Evolutionary conservation across 306 rosid genomes (phyloP).

Genomic region (Dryas octopetala): DNA sequence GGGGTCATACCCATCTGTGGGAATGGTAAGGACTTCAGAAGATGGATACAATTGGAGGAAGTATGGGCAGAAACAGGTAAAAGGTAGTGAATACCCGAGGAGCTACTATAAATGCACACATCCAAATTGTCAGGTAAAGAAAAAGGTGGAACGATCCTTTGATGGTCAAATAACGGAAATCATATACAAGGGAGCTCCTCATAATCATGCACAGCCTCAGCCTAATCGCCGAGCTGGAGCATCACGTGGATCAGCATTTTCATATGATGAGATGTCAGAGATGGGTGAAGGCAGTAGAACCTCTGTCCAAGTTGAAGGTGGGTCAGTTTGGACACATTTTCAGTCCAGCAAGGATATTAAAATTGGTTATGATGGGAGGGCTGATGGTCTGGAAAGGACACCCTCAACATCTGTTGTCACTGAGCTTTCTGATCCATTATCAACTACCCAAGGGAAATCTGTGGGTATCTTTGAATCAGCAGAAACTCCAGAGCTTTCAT

Average conservation of each 20-base stretch:
- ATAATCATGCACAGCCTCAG: constrained; percentile 70
- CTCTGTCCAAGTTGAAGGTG: constrained; percentile 44
- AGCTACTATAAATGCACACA: constrained; percentile 88
- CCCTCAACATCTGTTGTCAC: constrained; percentile 57
- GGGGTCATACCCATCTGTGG: constrained; percentile 40
- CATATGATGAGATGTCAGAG: constrained; percentile 50
- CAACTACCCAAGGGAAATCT: constrained; percentile 47
- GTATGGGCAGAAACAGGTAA: constrained; percentile 94
- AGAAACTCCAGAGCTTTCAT: constrained; percentile 66
- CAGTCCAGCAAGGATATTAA: constrained; percentile 45
- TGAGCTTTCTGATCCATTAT: constrained; percentile 56
- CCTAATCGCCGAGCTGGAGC: constrained; percentile 48
- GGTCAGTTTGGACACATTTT: constrained; percentile 48
- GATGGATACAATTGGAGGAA: constrained; percentile 96
- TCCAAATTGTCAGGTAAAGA: constrained; percentile 80
- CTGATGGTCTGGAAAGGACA: constrained; percentile 62
- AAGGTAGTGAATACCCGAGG: constrained; percentile 90
- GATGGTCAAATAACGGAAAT: constrained; percentile 93
- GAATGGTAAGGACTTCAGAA: constrained; percentile 55
- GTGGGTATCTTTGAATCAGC: constrained; percentile 43
- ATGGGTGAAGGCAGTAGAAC: constrained; percentile 52
- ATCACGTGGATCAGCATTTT: constrained; percentile 36
- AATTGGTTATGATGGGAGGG: constrained; percentile 44
- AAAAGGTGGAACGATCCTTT: constrained; percentile 85
- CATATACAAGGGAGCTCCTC: constrained; percentile 79